Evolutionary conservation across 768 basidiomycete genomes (phyloP).

Genomic region (Pulveroboletus ravenelii): DNA sequence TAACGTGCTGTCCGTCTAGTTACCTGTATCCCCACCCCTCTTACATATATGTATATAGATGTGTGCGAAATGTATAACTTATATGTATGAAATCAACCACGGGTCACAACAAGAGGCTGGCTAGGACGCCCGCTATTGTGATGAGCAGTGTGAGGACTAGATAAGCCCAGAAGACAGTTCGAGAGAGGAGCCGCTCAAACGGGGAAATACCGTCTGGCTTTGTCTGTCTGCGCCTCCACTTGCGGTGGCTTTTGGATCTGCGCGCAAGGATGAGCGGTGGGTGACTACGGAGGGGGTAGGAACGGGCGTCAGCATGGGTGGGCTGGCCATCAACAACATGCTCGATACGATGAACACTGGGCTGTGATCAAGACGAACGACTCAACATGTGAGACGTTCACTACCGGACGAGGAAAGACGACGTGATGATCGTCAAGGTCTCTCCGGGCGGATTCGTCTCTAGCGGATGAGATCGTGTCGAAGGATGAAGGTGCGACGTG

Average conservation of each 20-base stretch:
- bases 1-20: too few relatives aligned
- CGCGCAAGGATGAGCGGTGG: not conserved
- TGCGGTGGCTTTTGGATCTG: slow-evolving; percentile 9
- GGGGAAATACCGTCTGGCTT: too few relatives aligned
- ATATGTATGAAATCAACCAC: slow-evolving; percentile 16
- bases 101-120: too few relatives aligned
- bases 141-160: slow-evolving; percentile 83
- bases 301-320: slow-evolving; percentile 68
- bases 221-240: too few relatives aligned
- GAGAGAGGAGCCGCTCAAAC: slow-evolving; percentile 32
- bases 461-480: not conserved
- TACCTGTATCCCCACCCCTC: too few relatives aligned
- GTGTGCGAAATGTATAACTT: not conserved
- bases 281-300: not conserved
- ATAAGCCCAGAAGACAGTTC: slow-evolving; percentile 93
- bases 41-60: too few relatives aligned
- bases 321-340: slow-evolving; percentile 76
- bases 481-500: not conserved
- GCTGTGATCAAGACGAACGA: slow-evolving; percentile 34
- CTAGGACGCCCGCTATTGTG: slow-evolving; percentile 20
- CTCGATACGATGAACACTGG: slow-evolving; percentile 86
- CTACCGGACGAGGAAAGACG: not conserved
- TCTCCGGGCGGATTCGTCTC: slow-evolving; percentile 51
- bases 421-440: slow-evolving; percentile 72
- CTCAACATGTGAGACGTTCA: not conserved